phyloP scores from a whole-genome alignment of 441 rosid genomes.

The Isatis lusitanica region DNA sequence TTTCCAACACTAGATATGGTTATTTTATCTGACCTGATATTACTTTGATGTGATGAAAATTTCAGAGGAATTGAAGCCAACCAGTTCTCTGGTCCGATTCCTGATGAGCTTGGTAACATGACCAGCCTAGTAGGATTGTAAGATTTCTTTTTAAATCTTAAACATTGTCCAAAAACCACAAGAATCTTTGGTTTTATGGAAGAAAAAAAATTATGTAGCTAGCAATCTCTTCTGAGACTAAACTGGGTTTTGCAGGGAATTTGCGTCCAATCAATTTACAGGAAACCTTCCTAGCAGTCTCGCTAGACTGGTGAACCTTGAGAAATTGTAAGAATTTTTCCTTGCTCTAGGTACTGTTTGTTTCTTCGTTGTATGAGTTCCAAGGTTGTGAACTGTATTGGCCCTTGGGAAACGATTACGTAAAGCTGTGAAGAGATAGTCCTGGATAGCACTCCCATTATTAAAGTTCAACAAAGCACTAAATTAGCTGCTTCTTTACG shows the following conservation, averaged over 20 bases:
- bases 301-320: background rate
- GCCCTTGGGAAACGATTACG: no score
- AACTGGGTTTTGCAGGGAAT: background rate
- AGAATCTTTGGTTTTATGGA: background rate
- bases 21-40: background rate
- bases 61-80: constrained; percentile 18
- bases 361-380: no score
- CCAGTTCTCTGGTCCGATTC: constrained; percentile 19
- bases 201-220: no score
- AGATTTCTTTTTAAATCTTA: background rate
- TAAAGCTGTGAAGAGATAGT: background rate
- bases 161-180: background rate
- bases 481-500: background rate
- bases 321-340: background rate
- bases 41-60: background rate
- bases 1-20: background rate
- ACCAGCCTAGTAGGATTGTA: background rate
- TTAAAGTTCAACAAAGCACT: background rate
- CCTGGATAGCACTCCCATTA: background rate
- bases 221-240: background rate
- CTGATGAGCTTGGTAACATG: constrained; percentile 25
- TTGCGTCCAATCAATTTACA: background rate
- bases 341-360: background rate
- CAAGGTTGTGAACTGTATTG: no score
- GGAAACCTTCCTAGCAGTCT: background rate